Conservation (phyloP, 441 rosid genomes). For the Erodium trifolium region DNA sequence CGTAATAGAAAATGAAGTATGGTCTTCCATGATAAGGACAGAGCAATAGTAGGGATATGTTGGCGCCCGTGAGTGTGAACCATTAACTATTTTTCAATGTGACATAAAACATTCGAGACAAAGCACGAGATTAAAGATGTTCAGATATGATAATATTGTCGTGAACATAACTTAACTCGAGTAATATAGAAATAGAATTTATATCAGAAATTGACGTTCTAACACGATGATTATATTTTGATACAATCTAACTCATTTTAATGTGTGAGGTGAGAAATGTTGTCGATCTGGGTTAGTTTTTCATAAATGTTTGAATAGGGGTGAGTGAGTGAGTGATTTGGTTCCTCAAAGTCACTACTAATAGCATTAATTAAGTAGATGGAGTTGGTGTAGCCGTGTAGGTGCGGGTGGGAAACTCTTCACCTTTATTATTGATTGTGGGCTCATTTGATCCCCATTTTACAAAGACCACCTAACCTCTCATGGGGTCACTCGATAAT, state of each 20-base stretch:
- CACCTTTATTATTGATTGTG: neutral
- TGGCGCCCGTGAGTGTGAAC: no score
- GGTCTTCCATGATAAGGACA: neutral
- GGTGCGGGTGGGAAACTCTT: neutral
- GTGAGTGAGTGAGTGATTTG: neutral
- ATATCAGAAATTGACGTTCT: neutral
- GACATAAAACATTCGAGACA: no score
- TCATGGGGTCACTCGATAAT: neutral
- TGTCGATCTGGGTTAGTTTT: neutral
- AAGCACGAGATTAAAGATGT: no score
- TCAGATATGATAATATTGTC: no score
- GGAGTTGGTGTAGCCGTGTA: neutral
- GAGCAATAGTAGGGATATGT: neutral
- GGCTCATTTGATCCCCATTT: neutral
- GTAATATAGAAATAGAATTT: no score
- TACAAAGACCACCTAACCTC: constrained; percentile 6
- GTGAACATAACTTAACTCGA: no score
- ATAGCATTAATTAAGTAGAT: constrained; percentile 1
- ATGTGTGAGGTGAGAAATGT: neutral
- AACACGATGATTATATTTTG: neutral
- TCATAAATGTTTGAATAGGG: neutral
- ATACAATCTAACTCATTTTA: neutral
- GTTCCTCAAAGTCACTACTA: constrained; percentile 6
- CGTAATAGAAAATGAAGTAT: neutral
- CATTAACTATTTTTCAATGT: no score